A percentile compares a stretch with the other conserved stretches of the same genome.
Conservation (phyloP, 2,329 filamentous ascomycete species). For the Sporothrix phasma region DNA sequence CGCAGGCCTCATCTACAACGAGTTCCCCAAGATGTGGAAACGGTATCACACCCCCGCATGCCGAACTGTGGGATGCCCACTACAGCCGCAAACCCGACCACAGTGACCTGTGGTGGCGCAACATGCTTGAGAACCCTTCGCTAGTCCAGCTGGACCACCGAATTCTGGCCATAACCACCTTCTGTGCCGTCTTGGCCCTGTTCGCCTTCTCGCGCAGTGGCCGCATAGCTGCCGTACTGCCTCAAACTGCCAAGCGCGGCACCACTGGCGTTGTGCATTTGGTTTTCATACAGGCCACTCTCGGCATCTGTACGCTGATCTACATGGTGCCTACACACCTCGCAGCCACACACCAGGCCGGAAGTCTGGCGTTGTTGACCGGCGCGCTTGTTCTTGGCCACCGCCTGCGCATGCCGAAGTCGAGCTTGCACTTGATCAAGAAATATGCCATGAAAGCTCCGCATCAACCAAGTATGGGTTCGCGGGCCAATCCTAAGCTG, state of each 20-base stretch:
- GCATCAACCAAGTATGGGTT: slow-evolving; percentile 1
- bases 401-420: slow-evolving; percentile 62
- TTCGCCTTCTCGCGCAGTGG: slow-evolving; percentile 71
- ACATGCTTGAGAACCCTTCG: slow-evolving; percentile 93
- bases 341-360: slow-evolving; percentile 87
- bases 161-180: slow-evolving; percentile 81
- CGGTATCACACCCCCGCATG: slow-evolving; percentile 67
- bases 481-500: slow-evolving; percentile 1
- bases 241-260: slow-evolving; percentile 54
- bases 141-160: slow-evolving; percentile 94
- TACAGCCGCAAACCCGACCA: slow-evolving; percentile 71
- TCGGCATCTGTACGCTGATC: slow-evolving; percentile 84
- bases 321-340: slow-evolving; percentile 87
- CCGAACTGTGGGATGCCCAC: slow-evolving; percentile 76
- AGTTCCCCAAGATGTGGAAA: slow-evolving; percentile 93
- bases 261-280: slow-evolving; percentile 74
- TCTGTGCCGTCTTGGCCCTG: slow-evolving; percentile 67
- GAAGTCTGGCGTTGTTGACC: slow-evolving; percentile 73
- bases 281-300: slow-evolving; percentile 66
- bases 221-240: slow-evolving; percentile 47
- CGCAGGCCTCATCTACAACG: slow-evolving; percentile 95
- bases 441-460: slow-evolving; percentile 29
- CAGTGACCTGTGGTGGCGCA: slow-evolving; percentile 89
- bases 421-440: slow-evolving; percentile 51
- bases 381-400: slow-evolving; percentile 72